Conservation (phyloP, 768 basidiomycete species). For the Tulasnella sp. region DNA sequence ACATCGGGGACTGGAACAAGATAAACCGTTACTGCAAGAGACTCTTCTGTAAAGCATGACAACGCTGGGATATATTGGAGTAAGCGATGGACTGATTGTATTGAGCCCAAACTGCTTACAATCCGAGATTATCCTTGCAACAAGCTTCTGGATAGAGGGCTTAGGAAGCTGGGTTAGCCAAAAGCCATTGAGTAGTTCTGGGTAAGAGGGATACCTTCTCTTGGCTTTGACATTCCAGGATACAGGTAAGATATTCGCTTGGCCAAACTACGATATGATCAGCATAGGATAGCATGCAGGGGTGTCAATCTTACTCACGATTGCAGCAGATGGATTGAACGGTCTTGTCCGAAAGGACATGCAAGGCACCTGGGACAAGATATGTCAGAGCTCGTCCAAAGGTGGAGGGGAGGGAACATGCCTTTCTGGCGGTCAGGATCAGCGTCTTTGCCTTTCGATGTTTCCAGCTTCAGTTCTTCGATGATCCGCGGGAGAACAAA, state of each 20-base stretch:
- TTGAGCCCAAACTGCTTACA: slow-evolving; percentile 19
- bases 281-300: neutral
- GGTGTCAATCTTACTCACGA: neutral
- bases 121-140: slow-evolving; percentile 58
- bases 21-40: slow-evolving; percentile 61
- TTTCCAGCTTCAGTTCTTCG: slow-evolving; percentile 29
- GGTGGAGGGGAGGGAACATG: neutral
- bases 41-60: slow-evolving; percentile 58
- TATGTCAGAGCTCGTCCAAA: neutral
- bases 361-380: slow-evolving; percentile 36
- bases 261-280: slow-evolving; percentile 38
- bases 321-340: slow-evolving; percentile 23
- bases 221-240: slow-evolving; percentile 76
- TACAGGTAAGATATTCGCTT: slow-evolving; percentile 53
- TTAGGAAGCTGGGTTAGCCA: slow-evolving; percentile 33
- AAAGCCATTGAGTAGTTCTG: neutral
- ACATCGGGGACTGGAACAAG: neutral
- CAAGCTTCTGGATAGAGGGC: slow-evolving; percentile 74
- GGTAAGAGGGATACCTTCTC: slow-evolving; percentile 57
- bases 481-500: slow-evolving; percentile 25
- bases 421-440: slow-evolving; percentile 37
- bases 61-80: slow-evolving; percentile 37
- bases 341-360: slow-evolving; percentile 60
- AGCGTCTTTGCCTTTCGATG: slow-evolving; percentile 29
- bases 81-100: neutral